A percentile compares a stretch with the other conserved stretches of the same genome.
Evolutionary conservation across 2,329 filamentous ascomycete genomes (phyloP).

Genomic region (Aspergillus pseudotamarii): DNA sequence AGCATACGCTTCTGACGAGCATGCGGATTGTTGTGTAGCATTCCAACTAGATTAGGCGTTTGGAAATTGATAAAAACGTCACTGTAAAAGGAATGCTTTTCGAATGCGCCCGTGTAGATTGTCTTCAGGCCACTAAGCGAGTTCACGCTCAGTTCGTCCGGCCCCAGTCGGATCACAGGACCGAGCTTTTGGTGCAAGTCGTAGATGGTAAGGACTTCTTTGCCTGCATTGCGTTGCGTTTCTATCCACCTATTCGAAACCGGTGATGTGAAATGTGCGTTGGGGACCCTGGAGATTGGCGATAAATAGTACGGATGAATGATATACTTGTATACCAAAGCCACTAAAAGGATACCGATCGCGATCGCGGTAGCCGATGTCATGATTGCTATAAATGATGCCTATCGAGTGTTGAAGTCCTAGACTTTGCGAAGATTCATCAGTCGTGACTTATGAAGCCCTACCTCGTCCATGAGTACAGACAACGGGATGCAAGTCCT

Average conservation of each 20-base stretch:
- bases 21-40: conserved; percentile 60
- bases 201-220: conserved; percentile 63
- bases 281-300: conserved; percentile 63
- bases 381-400: not conserved
- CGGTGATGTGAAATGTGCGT: conserved; percentile 63
- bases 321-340: conserved; percentile 28
- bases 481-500: not conserved
- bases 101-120: conserved; percentile 69
- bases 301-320: conserved; percentile 50
- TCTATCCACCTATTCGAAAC: conserved; percentile 67
- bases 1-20: conserved; percentile 71
- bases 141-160: conserved; percentile 67
- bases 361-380: not conserved
- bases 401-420: not conserved
- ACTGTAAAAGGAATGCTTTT: conserved; percentile 68
- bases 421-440: not conserved
- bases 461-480: not conserved
- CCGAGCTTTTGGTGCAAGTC: conserved; percentile 58
- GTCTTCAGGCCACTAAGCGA: conserved; percentile 58
- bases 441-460: not conserved
- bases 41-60: conserved; percentile 68
- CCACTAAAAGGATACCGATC: not conserved
- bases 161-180: conserved; percentile 62
- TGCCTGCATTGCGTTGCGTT: conserved; percentile 53
- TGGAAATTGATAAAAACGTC: conserved; percentile 67